Evolutionary conservation across 306 rosid species (phyloP).

Genomic region (Albizia julibrissin): DNA sequence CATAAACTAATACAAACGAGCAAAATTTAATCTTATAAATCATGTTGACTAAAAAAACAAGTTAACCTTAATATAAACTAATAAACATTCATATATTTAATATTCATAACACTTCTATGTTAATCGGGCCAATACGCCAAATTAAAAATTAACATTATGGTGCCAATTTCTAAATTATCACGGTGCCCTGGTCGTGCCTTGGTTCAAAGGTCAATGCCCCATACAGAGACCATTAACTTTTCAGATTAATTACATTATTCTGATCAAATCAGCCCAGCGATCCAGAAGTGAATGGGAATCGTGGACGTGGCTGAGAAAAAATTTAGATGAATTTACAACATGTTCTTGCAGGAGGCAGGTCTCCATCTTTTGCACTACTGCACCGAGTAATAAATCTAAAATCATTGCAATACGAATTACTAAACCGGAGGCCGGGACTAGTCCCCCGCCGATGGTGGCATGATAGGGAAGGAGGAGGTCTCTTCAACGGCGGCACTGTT

Average conservation of each 20-base stretch:
- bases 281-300: constrained; percentile 27
- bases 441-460: constrained; percentile 24
- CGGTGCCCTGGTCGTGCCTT: neutral
- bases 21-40: too few relatives aligned
- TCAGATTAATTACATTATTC: neutral
- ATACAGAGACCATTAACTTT: neutral
- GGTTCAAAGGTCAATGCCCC: neutral
- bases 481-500: constrained; percentile 39
- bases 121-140: neutral
- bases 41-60: too few relatives aligned
- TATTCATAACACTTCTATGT: too few relatives aligned
- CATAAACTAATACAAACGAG: too few relatives aligned
- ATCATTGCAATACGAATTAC: neutral
- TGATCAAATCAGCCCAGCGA: neutral
- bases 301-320: neutral
- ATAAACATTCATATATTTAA: too few relatives aligned
- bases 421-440: constrained; percentile 56
- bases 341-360: neutral
- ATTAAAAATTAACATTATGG: neutral
- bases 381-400: neutral
- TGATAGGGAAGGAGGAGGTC: constrained; percentile 31
- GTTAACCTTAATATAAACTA: too few relatives aligned
- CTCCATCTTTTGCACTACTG: neutral
- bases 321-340: neutral
- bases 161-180: neutral